Base-by-base conservation (phyloP, 441 rosid genomes). In the Kokia cookei region DNA sequence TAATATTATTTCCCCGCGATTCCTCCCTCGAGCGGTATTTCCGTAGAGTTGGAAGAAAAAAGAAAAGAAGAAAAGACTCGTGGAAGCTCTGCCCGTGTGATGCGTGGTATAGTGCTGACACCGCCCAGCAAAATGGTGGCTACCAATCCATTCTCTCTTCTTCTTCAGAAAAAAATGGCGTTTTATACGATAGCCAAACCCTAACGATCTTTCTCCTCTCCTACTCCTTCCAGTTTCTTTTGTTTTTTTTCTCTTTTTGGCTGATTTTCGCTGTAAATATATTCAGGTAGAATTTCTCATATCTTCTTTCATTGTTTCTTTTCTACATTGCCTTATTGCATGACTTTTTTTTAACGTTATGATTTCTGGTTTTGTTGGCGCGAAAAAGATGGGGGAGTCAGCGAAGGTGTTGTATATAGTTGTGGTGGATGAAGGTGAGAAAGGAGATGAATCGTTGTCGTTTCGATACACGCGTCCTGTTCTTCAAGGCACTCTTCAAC, bases 401-500 rank as follows among this genome's bases (percentile, higher is more conserved):
- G 76, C 85, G 79, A 94, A 90, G 78, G 86, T 88, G 77, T 78
- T 91, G 92, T 94, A 94, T 71, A 86, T 94, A 83, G 91, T 89
- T 82, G 98, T 91, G 81, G 86, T 87, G 47, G 93, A 94, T 40
- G 76, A 79, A 72, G 66, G 80, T 72, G 82, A 71, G 17, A 76
- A 73, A 50, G 82, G 81, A 73, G 74, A 77, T 42, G 82, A 73
- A 6, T 82, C 83, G 76, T 87, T 81, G 75, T 88, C 99, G 72
- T 95, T 91, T 66, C 85, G 97, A 9, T 95, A 93, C 70, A 90
- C 98, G 70, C 96, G 97, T 74, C 83, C 98, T 50, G 94, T 91
- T 84, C 81, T 94, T 81, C 99, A 93, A 81, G 88, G 94, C 57
- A 89, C 98, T 83, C 94, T 94, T 71, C 98, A 93, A 79, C 92